Base-by-base conservation (phyloP, 2,329 filamentous ascomycete genomes). In the Phaeosphaeriaceae sp. region DNA sequence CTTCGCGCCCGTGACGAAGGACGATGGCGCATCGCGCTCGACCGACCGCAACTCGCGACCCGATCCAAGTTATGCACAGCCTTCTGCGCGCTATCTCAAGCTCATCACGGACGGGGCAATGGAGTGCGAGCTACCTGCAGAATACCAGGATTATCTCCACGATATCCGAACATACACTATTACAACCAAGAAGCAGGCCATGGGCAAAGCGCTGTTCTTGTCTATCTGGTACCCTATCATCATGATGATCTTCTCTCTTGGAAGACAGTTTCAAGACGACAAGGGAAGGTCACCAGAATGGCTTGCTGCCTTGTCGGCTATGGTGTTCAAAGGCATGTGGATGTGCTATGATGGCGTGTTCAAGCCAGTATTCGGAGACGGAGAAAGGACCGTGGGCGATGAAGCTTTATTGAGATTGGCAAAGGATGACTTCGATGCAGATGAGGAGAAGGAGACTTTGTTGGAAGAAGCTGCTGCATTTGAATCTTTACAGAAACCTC, bases 51-150 rank as follows among this genome's bases (percentile, higher is more conserved):
- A 89, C 23, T 72, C 83, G 24, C 87, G 92, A 6, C 88, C 89
- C 0, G 84, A 90, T 54, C 84, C 88, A 1, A 84, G 84, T 57
- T 93, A 94, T 70, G 91, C 93, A 0, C 92, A 97, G 78, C 86
- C 95, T 0, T 97, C 92, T 1, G 83, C 87, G 46, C 89, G 95
- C 13, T 98, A 99, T 76, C 81, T 97, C 23, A 89, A 90, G 60
- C 84, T 97, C 52, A 86, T 99, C 67, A 87, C 85, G 15, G 86
- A 90, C 64, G 95, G 95, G 17, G 94, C 92, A 0, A 80, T 81
- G 1, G 93, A 98, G 75, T 91, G 95, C 73, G 82, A 84, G n/a
- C 83, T 99, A 0, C 95, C 95, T 0, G 78, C 84, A 5, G 89
- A 91, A 55, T 99, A 97, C 73, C 89, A 89, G 67, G 80, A 81